phyloP scores from a whole-genome alignment of 495 filamentous ascomycete genomes.

The Hypoxylon subgilvum region DNA sequence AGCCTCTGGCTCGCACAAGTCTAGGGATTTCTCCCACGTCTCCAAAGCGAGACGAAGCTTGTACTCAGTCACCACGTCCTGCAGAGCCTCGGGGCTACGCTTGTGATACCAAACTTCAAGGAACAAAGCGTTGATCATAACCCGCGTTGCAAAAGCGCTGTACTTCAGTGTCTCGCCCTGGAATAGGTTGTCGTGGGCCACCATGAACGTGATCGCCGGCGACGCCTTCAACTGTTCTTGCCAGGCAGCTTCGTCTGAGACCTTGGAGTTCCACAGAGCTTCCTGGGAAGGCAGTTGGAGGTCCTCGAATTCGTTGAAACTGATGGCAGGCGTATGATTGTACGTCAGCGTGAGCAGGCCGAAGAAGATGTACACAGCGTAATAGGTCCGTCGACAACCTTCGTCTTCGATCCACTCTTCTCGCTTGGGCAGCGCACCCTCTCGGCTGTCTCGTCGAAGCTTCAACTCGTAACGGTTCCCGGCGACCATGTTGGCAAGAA shows the following conservation, averaged over 20 bases:
- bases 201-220: conserved; percentile 81
- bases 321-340: conserved; percentile 96
- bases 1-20: conserved; percentile 89
- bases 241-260: conserved; percentile 81
- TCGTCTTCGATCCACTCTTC: conserved; percentile 98
- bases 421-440: conserved; percentile 74
- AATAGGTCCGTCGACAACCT: conserved; percentile 94
- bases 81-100: conserved; percentile 91
- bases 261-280: conserved; percentile 89
- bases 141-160: conserved; percentile 95
- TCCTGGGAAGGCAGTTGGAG: conserved; percentile 92
- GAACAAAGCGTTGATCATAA: conserved; percentile 99
- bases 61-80: conserved; percentile 97
- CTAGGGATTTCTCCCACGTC: conserved; percentile 96
- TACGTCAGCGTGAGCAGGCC: conserved; percentile 93
- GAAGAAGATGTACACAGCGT: conserved; percentile 99
- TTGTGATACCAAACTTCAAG: conserved; percentile 99
- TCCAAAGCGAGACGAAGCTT: conserved; percentile 94
- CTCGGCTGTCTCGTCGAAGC: conserved; percentile 85
- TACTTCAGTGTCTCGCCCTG: conserved; percentile 90
- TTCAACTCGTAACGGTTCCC: conserved; percentile 97
- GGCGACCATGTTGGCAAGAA: conserved; percentile 97
- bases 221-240: conserved; percentile 73
- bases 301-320: conserved; percentile 96
- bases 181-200: conserved; percentile 93